A percentile compares a stretch with the other conserved stretches of the same genome.
Conservation (phyloP, 257 asterid species). For the Parsonsia alboflavescens region DNA sequence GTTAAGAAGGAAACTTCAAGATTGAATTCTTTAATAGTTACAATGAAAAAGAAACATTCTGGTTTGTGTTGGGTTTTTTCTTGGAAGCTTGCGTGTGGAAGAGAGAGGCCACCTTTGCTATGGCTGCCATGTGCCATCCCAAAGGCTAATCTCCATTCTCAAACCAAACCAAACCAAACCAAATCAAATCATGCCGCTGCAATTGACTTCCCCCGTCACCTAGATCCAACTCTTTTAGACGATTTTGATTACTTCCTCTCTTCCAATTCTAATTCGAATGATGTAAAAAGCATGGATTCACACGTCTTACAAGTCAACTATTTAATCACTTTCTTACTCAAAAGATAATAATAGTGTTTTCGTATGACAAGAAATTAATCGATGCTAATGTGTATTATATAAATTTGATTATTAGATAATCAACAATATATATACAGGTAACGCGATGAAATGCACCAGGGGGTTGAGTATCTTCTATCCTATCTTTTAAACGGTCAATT, state of each 20-base stretch:
- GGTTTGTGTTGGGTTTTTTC: background rate
- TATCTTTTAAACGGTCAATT: too few species aligned
- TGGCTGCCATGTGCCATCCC: conserved; percentile 1
- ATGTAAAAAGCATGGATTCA: background rate
- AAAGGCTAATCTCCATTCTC: background rate
- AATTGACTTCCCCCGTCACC: background rate
- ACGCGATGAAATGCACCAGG: too few species aligned
- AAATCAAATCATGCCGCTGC: background rate
- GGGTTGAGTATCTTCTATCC: too few species aligned
- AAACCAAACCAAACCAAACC: background rate
- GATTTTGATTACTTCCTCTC: background rate
- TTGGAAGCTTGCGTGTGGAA: conserved; percentile 16
- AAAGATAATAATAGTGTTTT: too few species aligned
- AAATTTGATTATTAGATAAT: too few species aligned
- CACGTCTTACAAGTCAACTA: background rate
- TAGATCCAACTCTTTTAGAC: background rate
- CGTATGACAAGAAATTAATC: too few species aligned
- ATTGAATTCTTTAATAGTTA: background rate
- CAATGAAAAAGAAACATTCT: background rate
- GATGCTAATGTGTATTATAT: too few species aligned
- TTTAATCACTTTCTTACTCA: too few species aligned
- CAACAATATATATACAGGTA: too few species aligned
- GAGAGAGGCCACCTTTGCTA: conserved; percentile 4
- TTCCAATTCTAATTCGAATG: background rate
- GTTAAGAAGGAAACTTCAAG: background rate